A percentile compares a stretch with the other conserved stretches of the same genome.
Evolutionary conservation across 1,139 yeast species (phyloP).

Genomic region (Dujonia santamariae): DNA sequence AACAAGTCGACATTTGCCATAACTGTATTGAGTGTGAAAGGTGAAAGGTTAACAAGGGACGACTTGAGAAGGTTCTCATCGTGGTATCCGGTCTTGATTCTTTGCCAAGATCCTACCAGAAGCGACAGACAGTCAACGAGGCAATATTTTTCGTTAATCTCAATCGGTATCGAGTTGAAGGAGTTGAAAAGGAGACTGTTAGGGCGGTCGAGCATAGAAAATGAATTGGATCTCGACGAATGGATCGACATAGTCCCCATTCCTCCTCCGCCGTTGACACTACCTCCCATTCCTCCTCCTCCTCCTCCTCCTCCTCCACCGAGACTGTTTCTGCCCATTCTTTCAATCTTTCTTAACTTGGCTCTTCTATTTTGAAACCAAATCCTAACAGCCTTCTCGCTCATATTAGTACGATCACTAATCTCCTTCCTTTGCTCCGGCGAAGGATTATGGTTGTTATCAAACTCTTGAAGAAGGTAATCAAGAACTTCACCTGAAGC

Average conservation of each 20-base stretch:
- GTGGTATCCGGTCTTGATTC: constrained; percentile 63
- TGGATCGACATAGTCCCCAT: constrained; percentile 9
- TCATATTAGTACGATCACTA: constrained; percentile 76
- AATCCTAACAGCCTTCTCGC: constrained; percentile 86
- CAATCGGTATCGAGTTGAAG: constrained; percentile 35
- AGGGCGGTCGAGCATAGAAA: constrained; percentile 4
- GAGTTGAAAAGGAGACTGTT: constrained; percentile 3
- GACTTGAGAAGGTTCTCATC: constrained; percentile 36
- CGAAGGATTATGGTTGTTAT: constrained; percentile 66
- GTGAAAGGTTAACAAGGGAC: constrained; percentile 59
- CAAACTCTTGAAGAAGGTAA: constrained; percentile 66
- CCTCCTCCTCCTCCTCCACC: constrained; percentile 4
- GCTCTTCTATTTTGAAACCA: constrained; percentile 96
- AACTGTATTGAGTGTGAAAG: constrained; percentile 56
- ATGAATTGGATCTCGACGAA: constrained; percentile 9
- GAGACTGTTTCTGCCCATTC: constrained; percentile 28
- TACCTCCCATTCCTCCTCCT: constrained; percentile 1
- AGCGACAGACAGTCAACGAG: constrained; percentile 64
- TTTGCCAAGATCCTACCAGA: constrained; percentile 77
- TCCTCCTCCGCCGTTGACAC: neutral
- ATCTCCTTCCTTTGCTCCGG: constrained; percentile 68
- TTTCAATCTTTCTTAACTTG: constrained; percentile 61
- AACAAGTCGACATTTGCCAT: constrained; percentile 68
- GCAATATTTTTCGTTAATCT: constrained; percentile 63
- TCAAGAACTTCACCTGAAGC: constrained; percentile 86